These are phyloP conservation scores for Vinca major DNA, from an alignment of 305 asterid species.

Conservation along the genomic window DNA sequence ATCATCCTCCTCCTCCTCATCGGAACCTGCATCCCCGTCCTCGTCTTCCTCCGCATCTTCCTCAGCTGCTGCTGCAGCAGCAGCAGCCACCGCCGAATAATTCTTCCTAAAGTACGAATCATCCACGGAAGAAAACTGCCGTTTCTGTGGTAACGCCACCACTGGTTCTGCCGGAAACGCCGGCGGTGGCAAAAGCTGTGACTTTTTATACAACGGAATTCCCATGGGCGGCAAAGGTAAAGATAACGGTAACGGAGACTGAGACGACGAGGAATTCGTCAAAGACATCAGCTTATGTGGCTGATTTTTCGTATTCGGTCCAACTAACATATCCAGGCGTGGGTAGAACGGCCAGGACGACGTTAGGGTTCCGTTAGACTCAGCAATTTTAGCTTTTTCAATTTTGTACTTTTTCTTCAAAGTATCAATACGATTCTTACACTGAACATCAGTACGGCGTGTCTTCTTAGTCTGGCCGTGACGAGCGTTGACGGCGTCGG, in stretches of 20 bases:
- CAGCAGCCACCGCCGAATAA: constrained; percentile 84
- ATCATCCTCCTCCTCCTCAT: constrained; percentile 33
- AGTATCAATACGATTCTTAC: constrained; percentile 42
- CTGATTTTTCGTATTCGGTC: constrained; percentile 19
- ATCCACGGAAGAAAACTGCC: constrained; percentile 39
- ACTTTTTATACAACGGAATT: constrained; percentile 39
- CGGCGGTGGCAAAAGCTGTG: constrained; percentile 19
- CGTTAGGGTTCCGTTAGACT: constrained; percentile 26
- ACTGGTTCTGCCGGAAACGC: constrained; percentile 34
- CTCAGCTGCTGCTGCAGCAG: constrained; percentile 28
- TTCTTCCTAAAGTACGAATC: constrained; percentile 60
- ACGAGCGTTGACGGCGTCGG: constrained; percentile 58
- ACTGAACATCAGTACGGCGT: constrained; percentile 35
- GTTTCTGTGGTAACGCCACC: constrained; percentile 42
- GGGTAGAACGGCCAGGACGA: constrained; percentile 34
- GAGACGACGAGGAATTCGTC: constrained; percentile 13
- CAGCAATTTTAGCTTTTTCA: constrained; percentile 32
- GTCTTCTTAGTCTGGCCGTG: constrained; percentile 80
- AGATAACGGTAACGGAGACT: constrained; percentile 25
- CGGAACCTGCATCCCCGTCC: constrained; percentile 45
- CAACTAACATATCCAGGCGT: constrained; percentile 25
- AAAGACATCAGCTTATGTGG: constrained; percentile 10
- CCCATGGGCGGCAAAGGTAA: constrained; percentile 56
- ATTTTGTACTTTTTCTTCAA: constrained; percentile 37
- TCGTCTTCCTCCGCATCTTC: constrained; percentile 36